Percentiles rank a stretch among this genome's conserved stretches.
Evolutionary conservation across 2,329 filamentous ascomycete genomes (phyloP).

Genomic region (Metarhizium album): DNA sequence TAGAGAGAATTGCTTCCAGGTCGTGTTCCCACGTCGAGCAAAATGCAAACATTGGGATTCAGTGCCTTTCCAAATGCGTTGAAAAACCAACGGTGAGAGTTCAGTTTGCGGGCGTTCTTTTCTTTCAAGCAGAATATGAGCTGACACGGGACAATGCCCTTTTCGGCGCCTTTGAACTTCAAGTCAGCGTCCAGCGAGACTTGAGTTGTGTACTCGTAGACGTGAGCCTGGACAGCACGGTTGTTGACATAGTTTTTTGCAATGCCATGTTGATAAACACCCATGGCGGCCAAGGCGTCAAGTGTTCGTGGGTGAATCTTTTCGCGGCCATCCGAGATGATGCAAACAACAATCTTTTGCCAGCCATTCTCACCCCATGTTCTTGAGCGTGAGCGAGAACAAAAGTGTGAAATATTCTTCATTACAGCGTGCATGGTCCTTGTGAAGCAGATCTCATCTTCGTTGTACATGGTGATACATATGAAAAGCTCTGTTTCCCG

Average conservation of each 20-base stretch:
- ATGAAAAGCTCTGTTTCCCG: conserved; percentile 95
- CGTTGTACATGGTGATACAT: conserved; percentile 98
- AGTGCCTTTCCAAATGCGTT: conserved; percentile 90
- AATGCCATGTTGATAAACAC: conserved; percentile 95
- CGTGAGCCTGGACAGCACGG: conserved; percentile 87
- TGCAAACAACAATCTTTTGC: conserved; percentile 98
- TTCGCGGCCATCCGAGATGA: conserved; percentile 86
- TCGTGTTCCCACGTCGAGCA: conserved; percentile 92
- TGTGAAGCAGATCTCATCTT: conserved; percentile 93
- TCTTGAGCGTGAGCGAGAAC: conserved; percentile 78
- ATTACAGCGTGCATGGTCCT: conserved; percentile 98
- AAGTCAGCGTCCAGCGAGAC: conserved; percentile 91
- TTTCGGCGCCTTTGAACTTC: conserved; percentile 98
- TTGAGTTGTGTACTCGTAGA: conserved; percentile 98
- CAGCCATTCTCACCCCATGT: conserved; percentile 96
- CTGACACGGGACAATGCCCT: conserved; percentile 95
- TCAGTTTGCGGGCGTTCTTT: conserved; percentile 94
- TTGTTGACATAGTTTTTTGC: conserved; percentile 98
- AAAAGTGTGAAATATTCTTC: conserved; percentile 97
- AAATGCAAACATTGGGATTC: conserved; percentile 91
- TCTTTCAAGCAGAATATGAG: conserved; percentile 99
- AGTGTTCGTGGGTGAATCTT: conserved; percentile 86
- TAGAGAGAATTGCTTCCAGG: conserved; percentile 87
- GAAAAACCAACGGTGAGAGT: conserved; percentile 98
- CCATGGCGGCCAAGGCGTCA: conserved; percentile 90